Base-by-base conservation (phyloP, 768 basidiomycete genomes). In the Boletus pseudo-olivaceus region DNA sequence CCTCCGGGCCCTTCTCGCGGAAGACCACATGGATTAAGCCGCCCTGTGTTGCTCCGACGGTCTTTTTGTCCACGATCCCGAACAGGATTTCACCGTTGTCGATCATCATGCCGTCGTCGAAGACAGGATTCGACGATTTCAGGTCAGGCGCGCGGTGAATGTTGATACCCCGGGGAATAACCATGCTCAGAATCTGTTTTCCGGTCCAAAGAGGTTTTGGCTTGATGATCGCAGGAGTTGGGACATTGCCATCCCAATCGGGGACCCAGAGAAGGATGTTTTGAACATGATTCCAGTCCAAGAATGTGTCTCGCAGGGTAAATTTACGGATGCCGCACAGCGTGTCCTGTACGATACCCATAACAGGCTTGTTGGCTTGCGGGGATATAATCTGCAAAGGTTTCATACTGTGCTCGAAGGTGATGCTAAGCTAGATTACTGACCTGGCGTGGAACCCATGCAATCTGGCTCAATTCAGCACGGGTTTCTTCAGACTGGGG, bases 281-380 rank as follows among this genome's bases (percentile, higher is more conserved):
- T 67, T 99, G 96, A 11, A 98, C 94, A 39, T 87, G 85, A 52
- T 84, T 86, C 93, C 93, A 97, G 61, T 98, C 97, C 67, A 97
- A 75, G 76, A 98, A 98, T 17, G 86, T 84, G 67, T 98, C 97
- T 26, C 95, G 92, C 7, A 98, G 76, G 0, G 97, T 98, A 68
- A 98, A 93, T 72, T 98, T 98, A 53, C 97, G 88, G 50, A 98
- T 87, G 65, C 97, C 97, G 66, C 94, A 97, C 1, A 99, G 85
- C 1, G 97, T 98, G 67, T 99, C 97, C 71, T 99, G 97, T 30
- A 99, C 96, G 63, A 99, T 98, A 56, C 93, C 97, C 96, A 99
- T 99, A 63, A 98, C 95, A 17, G 96, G 96, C 73, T 98, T 98
- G 77, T 98, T 99, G 47, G 96, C 96, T 79, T 99, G 97, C 0